Percentiles rank a stretch among this genome's conserved stretches.
Conservation (phyloP, 805 yeast genomes). For the Soucietia sequanensis region DNA sequence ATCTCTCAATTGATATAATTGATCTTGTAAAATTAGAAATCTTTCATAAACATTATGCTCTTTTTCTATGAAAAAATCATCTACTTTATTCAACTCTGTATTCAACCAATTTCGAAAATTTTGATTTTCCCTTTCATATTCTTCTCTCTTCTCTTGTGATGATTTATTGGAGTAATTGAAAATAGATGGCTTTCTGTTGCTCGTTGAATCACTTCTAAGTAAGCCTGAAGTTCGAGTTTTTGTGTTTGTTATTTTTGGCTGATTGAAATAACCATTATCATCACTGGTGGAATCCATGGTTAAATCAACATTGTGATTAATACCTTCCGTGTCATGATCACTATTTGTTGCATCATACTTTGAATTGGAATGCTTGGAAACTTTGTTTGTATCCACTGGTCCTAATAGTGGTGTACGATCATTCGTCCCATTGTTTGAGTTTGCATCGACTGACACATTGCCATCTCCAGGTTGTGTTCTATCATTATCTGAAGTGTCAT, state of each 20-base stretch:
- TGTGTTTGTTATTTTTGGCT: not conserved
- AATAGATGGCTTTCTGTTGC: conserved; percentile 15
- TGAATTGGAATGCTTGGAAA: no score
- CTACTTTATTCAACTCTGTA: conserved; percentile 56
- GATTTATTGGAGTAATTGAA: conserved; percentile 21
- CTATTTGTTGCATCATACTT: not conserved
- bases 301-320: not conserved
- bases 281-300: not conserved
- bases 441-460: no score
- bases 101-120: conserved; percentile 71
- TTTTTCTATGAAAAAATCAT: conserved; percentile 55
- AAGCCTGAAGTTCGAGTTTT: not conserved
- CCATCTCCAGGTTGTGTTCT: no score
- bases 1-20: conserved; percentile 60
- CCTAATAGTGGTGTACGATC: conserved; percentile 28
- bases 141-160: conserved; percentile 14
- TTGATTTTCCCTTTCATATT: conserved; percentile 34
- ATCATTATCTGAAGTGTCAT: no score
- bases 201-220: not conserved
- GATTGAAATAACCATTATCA: not conserved
- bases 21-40: conserved; percentile 63
- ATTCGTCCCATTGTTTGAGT: no score
- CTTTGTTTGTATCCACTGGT: conserved; percentile 4
- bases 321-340: not conserved
- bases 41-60: conserved; percentile 63